Evolutionary conservation across 2,329 filamentous ascomycete genomes (phyloP), one percentile per base, ranked within the genome.

Genomic region (Talaromyces sp.): DNA sequence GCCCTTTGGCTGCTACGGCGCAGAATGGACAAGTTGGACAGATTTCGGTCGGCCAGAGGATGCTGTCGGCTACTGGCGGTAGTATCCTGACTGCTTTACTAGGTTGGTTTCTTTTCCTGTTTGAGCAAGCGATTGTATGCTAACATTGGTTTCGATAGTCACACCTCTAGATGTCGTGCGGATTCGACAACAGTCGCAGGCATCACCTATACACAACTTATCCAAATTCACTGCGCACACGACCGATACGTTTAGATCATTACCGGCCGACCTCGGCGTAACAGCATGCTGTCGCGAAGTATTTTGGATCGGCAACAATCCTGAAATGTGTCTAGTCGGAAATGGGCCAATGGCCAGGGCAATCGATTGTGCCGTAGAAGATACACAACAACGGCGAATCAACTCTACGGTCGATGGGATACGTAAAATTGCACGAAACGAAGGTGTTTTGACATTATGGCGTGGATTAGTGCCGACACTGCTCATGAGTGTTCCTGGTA

Each of bases 91-190:
- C 93, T 8, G 95, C 92, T 21, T 77, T 98, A 28, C 84, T 98
- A 46, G 91, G 93, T 96, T 83, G 67, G 85, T 73, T 63, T 25
- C 23, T 64, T 16, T 60, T n/a, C n/a, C 31, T 48, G 64, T 8
- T 60, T 57, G 52, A 58, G 18, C 2, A 46, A 42, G 52, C 18
- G 21, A 59, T 18, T 21, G 40, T 46, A 50, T 40, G 16, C 21
- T 50, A 62, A 60, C 16, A 37, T 28, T 9, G 7, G 25, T 31
- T n/a, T 64, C 52, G 56, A 31, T 68, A 96, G 93, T 96, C 35
- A 99, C 95, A 5, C 95, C 95, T 54, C 88, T 99, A 59, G 95
- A 99, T 73, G 95, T 99, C 66, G 95, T 99, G 65, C 91, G 95
- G 66, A 92, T 99, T 54, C 92, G 95, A 66, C 83, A 96, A 60